Evolutionary conservation across 164 flowering plant species (phyloP).

Genomic region (Vitis riparia): DNA sequence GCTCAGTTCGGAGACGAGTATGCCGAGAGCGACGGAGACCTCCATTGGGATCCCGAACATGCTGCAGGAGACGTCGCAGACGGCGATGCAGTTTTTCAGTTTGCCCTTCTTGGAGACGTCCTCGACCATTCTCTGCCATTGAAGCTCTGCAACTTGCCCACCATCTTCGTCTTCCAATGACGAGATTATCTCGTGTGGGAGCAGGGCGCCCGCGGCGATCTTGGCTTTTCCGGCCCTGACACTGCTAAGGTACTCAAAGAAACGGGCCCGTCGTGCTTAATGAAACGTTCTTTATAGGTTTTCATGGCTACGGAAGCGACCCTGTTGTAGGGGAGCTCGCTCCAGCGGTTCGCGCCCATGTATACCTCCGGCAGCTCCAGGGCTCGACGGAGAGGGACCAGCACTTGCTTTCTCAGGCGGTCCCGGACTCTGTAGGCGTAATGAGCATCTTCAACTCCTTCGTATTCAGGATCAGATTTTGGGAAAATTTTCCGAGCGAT

Average conservation of each 20-base stretch:
- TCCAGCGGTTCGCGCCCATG: slow-evolving; percentile 49
- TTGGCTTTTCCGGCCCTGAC: slow-evolving; percentile 42
- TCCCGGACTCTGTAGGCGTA: slow-evolving; percentile 49
- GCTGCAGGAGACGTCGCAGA: slow-evolving; percentile 57
- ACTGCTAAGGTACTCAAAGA: slow-evolving; percentile 25
- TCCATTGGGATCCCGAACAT: slow-evolving; percentile 57
- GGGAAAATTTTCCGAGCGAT: slow-evolving; percentile 45
- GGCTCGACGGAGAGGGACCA: slow-evolving; percentile 32
- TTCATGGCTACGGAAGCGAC: slow-evolving; percentile 64
- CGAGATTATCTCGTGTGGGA: slow-evolving; percentile 47
- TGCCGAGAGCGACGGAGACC: slow-evolving; percentile 46
- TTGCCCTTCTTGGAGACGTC: slow-evolving; percentile 46
- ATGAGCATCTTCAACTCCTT: slow-evolving; percentile 39
- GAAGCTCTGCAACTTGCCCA: slow-evolving; percentile 23
- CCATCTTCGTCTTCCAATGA: slow-evolving; percentile 19
- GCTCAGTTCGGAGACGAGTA: slow-evolving; percentile 52
- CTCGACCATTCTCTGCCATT: slow-evolving; percentile 51
- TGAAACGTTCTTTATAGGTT: slow-evolving; percentile 36
- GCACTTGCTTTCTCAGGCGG: slow-evolving; percentile 40
- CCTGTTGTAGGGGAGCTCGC: slow-evolving; percentile 38
- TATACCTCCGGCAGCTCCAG: slow-evolving; percentile 48
- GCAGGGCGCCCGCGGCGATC: slow-evolving; percentile 61
- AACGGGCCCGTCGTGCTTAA: slow-evolving; percentile 45
- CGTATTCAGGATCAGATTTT: slow-evolving; percentile 32
- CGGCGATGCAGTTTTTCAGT: slow-evolving; percentile 44